These are phyloP conservation scores for Aureobasidium sp. DNA, from an alignment of 2,329 filamentous ascomycete genomes.

Conservation along the genomic window DNA sequence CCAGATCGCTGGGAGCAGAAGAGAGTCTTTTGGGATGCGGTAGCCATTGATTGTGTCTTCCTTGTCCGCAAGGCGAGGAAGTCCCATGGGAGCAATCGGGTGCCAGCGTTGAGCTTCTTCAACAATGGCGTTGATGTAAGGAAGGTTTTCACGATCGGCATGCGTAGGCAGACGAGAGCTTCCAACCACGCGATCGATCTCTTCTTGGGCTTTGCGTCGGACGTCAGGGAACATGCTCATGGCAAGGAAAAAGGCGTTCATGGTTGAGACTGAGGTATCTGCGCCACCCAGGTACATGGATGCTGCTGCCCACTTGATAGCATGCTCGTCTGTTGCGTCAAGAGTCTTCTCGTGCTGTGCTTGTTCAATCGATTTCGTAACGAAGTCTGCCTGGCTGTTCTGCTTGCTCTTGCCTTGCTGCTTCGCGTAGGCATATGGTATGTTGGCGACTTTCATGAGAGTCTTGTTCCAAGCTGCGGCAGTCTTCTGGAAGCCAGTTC, in stretches of 20 bases:
- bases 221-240: slow-evolving; percentile 24
- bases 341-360: slow-evolving; percentile 18
- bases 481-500: slow-evolving; percentile 38
- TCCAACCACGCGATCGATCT: slow-evolving; percentile 36
- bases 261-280: slow-evolving; percentile 28
- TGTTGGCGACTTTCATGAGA: slow-evolving; percentile 29
- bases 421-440: slow-evolving; percentile 40
- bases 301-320: slow-evolving; percentile 37
- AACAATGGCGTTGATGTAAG: slow-evolving; percentile 29
- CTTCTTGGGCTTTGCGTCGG: slow-evolving; percentile 25
- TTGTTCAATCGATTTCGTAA: slow-evolving; percentile 35
- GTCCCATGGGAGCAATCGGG: slow-evolving; percentile 27
- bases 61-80: slow-evolving; percentile 28
- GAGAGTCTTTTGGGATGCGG: slow-evolving; percentile 35
- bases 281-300: slow-evolving; percentile 38
- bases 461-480: slow-evolving; percentile 33
- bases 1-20: slow-evolving; percentile 35
- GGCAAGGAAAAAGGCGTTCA: slow-evolving; percentile 14
- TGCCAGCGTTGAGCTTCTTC: slow-evolving; percentile 32
- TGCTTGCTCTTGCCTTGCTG: slow-evolving; percentile 24
- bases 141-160: slow-evolving; percentile 20
- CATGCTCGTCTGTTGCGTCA: slow-evolving; percentile 25
- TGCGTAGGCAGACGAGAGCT: slow-evolving; percentile 40
- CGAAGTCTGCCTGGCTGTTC: slow-evolving; percentile 28
- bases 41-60: slow-evolving; percentile 34